phyloP scores from a whole-genome alignment of 2,329 filamentous ascomycete species.

The Curvularia spicifera region DNA sequence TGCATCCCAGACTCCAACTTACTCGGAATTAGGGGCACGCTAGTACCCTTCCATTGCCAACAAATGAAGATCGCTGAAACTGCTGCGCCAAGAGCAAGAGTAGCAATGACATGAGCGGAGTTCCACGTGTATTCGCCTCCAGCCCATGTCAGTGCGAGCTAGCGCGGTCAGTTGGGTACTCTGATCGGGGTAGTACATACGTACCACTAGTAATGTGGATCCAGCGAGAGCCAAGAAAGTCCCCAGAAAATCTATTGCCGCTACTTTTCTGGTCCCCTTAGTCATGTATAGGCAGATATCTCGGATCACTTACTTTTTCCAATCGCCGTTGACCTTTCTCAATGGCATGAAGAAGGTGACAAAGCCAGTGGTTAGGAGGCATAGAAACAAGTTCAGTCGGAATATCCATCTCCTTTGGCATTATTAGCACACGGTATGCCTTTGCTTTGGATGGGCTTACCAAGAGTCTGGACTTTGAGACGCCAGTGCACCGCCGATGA shows the following conservation, averaged over 20 bases:
- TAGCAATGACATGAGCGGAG: constrained; percentile 58
- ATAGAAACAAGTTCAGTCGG: constrained; percentile 47
- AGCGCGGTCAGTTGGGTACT: constrained; percentile 5
- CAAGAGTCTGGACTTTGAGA: constrained; percentile 28
- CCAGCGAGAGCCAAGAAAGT: constrained; percentile 60
- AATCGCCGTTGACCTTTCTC: constrained; percentile 55
- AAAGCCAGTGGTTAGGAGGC: constrained; percentile 25
- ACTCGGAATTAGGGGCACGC: constrained; percentile 65
- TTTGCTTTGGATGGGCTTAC: constrained; percentile 2
- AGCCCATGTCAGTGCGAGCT: constrained; percentile 61
- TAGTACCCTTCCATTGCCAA: constrained; percentile 66
- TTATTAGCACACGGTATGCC: background rate
- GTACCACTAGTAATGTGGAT: constrained; percentile 65
- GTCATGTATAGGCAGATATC: background rate
- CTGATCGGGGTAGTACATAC: background rate
- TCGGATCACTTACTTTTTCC: constrained; percentile 54
- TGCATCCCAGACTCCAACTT: constrained; percentile 21
- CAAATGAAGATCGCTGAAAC: constrained; percentile 57
- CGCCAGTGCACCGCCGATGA: constrained; percentile 37
- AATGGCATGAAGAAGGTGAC: constrained; percentile 47
- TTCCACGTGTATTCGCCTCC: constrained; percentile 63
- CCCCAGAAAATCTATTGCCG: constrained; percentile 65
- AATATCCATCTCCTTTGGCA: constrained; percentile 29
- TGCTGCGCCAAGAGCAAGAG: constrained; percentile 59
- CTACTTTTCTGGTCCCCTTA: constrained; percentile 24